Evolutionary conservation across 768 basidiomycete genomes (phyloP).

Genomic region (Chalciporus sphaerocephalus): DNA sequence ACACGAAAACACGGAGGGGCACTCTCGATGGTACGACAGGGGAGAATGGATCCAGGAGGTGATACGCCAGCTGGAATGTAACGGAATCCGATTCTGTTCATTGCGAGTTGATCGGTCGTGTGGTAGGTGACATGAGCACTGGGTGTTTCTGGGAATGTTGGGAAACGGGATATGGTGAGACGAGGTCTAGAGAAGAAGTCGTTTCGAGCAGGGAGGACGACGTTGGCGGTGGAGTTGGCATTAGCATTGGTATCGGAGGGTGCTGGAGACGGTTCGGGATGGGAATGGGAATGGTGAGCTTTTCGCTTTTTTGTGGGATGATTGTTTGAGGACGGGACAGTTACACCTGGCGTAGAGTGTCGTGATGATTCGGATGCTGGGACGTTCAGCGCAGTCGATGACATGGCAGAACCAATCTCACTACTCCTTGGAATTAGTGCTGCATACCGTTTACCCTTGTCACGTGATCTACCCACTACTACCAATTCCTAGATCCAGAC

Average conservation of each 20-base stretch:
- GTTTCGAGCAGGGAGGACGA: constrained; percentile 59
- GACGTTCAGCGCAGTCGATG: constrained; percentile 15
- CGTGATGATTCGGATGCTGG: constrained; percentile 33
- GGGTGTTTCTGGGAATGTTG: constrained; percentile 56
- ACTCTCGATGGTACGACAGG: constrained; percentile 80
- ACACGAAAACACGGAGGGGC: constrained; percentile 65
- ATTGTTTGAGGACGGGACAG: constrained; percentile 8
- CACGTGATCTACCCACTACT: constrained; percentile 18
- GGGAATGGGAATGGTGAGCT: constrained; percentile 40
- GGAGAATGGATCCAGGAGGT: constrained; percentile 48
- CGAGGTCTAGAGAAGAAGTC: constrained; percentile 68
- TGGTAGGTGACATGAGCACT: constrained; percentile 52
- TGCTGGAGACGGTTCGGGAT: constrained; percentile 47
- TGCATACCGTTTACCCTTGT: constrained; percentile 9
- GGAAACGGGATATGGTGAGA: constrained; percentile 71
- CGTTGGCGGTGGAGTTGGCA: constrained; percentile 34
- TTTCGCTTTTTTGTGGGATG: constrained; percentile 48
- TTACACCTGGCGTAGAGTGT: constrained; percentile 29
- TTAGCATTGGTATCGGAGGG: constrained; percentile 49
- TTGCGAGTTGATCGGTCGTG: constrained; percentile 65
- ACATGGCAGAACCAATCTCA: too few relatives aligned
- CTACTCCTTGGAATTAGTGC: too few relatives aligned
- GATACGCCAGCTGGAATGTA: constrained; percentile 78
- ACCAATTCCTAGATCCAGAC: too few relatives aligned
- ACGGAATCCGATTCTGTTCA: constrained; percentile 75